These are phyloP conservation scores for Backusella mclennaniae DNA, from an alignment of 192 early-diverging fungal genomes.

Conservation along the genomic window DNA sequence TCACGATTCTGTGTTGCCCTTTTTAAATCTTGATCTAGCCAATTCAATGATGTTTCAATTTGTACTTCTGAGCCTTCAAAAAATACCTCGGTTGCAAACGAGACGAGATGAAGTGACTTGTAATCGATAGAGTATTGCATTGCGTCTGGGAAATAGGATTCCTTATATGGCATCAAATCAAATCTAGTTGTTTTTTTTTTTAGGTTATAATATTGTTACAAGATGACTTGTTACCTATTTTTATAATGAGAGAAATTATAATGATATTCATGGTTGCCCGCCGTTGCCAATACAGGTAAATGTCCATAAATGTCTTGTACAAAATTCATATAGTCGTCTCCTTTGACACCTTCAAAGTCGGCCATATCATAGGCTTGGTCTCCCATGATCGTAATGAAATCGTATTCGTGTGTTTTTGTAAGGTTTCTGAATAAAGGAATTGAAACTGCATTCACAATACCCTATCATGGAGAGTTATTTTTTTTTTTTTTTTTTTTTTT, in stretches of 20 bases:
- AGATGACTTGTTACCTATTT: neutral
- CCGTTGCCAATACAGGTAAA: conserved; percentile 22
- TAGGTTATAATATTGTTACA: too few species aligned
- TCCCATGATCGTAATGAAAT: conserved; percentile 26
- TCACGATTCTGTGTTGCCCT: conserved; percentile 14
- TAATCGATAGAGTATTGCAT: conserved; percentile 31
- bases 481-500: too few species aligned
- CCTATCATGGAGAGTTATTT: neutral
- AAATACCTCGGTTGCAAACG: conserved; percentile 20
- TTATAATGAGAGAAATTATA: conserved; percentile 34
- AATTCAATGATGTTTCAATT: conserved; percentile 20
- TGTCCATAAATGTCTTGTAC: conserved; percentile 19
- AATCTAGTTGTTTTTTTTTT: conserved; percentile 2
- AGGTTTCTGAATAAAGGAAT: conserved; percentile 4
- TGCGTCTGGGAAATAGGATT: conserved; percentile 18
- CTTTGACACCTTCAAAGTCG: conserved; percentile 24
- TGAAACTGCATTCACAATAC: conserved; percentile 25
- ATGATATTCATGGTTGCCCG: conserved; percentile 27
- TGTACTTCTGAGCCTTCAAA: conserved; percentile 20
- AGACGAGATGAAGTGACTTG: conserved; percentile 24
- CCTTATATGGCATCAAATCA: conserved; percentile 15
- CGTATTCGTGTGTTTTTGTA: conserved; percentile 25
- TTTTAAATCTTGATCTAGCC: conserved; percentile 23
- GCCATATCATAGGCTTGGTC: conserved; percentile 30
- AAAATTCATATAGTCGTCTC: conserved; percentile 30